These are phyloP conservation scores for Trametes cingulata DNA, from an alignment of 768 basidiomycete genomes.

Conservation along the genomic window DNA sequence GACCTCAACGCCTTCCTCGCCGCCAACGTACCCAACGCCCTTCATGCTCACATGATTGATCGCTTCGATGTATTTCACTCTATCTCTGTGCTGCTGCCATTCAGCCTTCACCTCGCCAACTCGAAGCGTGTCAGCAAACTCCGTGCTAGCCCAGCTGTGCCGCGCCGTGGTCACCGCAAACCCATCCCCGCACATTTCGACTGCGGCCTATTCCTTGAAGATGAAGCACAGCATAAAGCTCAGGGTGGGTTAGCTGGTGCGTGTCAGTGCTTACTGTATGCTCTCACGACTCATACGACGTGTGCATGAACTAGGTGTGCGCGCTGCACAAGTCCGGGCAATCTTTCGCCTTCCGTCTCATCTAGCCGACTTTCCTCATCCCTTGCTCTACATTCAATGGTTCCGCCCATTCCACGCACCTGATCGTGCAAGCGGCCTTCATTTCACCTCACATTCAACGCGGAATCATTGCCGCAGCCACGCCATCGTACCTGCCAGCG, in stretches of 20 bases:
- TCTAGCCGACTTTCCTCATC: neutral
- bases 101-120: neutral
- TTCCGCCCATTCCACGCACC: too few species aligned
- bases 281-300: neutral
- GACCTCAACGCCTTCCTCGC: neutral
- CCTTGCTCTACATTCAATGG: neutral
- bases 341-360: conserved; percentile 9
- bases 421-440: too few species aligned
- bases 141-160: conserved; percentile 8
- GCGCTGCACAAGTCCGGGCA: conserved; percentile 13
- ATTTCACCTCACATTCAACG: too few species aligned
- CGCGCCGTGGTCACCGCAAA: neutral
- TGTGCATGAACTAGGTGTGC: conserved; percentile 5
- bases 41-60: neutral
- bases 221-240: neutral
- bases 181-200: conserved; percentile 11
- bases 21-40: neutral
- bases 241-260: neutral
- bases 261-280: neutral
- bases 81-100: neutral
- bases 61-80: neutral
- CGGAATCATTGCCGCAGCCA: too few species aligned
- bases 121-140: neutral
- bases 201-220: conserved; percentile 4
- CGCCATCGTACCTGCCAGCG: too few species aligned